These are phyloP conservation scores for Sporobolomyces phaffii DNA, from an alignment of 768 basidiomycete species.

Conservation along the genomic window DNA sequence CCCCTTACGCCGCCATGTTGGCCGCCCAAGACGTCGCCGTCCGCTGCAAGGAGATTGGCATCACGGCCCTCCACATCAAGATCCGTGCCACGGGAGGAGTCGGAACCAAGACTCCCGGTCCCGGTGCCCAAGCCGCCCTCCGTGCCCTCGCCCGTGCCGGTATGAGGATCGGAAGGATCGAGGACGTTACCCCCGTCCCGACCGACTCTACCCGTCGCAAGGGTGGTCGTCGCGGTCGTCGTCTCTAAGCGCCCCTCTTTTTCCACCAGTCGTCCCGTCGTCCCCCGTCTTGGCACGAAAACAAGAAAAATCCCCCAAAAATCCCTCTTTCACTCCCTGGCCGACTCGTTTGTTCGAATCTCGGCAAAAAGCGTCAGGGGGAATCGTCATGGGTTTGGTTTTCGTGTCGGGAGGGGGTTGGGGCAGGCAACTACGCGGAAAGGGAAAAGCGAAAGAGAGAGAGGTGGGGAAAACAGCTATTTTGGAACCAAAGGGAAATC, in stretches of 20 bases:
- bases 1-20: conserved; percentile 53
- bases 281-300: too few species aligned
- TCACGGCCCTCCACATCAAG: conserved; percentile 98
- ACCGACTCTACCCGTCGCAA: conserved; percentile 96
- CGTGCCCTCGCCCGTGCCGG: conserved; percentile 97
- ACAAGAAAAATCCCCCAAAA: too few species aligned
- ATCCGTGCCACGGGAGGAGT: conserved; percentile 96
- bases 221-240: conserved; percentile 99
- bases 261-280: background rate
- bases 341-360: too few species aligned
- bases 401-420: too few species aligned
- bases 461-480: too few species aligned
- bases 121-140: conserved; percentile 95
- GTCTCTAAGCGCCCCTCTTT: conserved; percentile 53
- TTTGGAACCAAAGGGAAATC: too few species aligned
- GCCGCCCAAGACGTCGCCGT: conserved; percentile 94
- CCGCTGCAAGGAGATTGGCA: conserved; percentile 96
- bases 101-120: conserved; percentile 97
- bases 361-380: too few species aligned
- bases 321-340: too few species aligned
- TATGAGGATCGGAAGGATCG: conserved; percentile 91
- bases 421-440: too few species aligned
- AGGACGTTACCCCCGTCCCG: conserved; percentile 91
- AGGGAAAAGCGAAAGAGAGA: too few species aligned
- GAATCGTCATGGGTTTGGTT: too few species aligned